These are phyloP conservation scores for Pseudozyma flocculosa DNA, from an alignment of 1,284 basidiomycete genomes.

Conservation along the genomic window DNA sequence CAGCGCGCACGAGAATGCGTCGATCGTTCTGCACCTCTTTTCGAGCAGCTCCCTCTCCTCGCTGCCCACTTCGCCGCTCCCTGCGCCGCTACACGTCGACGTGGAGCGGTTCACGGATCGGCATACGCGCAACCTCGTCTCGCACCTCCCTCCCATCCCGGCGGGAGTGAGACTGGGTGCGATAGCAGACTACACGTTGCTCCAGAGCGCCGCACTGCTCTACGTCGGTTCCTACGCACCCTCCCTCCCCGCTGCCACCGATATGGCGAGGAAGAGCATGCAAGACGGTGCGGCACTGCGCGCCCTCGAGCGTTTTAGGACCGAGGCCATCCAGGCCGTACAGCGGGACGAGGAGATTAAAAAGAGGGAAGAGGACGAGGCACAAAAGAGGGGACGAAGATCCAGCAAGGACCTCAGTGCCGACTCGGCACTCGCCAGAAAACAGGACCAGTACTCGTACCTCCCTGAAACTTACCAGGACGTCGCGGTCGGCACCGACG, in stretches of 20 bases:
- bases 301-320: constrained; percentile 32
- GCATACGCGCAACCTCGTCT: neutral
- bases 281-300: constrained; percentile 27
- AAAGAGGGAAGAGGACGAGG: constrained; percentile 4
- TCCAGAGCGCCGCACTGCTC: constrained; percentile 52
- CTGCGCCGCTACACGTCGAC: neutral
- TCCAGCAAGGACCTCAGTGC: neutral
- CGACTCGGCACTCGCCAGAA: neutral
- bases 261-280: constrained; percentile 26
- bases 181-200: constrained; percentile 49
- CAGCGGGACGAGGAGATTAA: constrained; percentile 12
- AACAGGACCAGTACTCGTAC: constrained; percentile 41
- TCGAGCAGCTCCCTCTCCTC: neutral
- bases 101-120: neutral
- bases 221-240: constrained; percentile 43
- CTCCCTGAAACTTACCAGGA: constrained; percentile 37
- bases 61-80: constrained; percentile 2
- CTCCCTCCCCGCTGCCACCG: constrained; percentile 9
- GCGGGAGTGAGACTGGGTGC: constrained; percentile 36
- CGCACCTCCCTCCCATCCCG: constrained; percentile 35
- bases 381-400: neutral
- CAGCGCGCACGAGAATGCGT: constrained; percentile 45
- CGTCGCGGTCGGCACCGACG: constrained; percentile 36
- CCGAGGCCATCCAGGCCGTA: constrained; percentile 23
- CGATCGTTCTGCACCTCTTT: constrained; percentile 47